Conservation (phyloP, 2,329 filamentous ascomycete genomes). For the Dendryphion nanum region DNA sequence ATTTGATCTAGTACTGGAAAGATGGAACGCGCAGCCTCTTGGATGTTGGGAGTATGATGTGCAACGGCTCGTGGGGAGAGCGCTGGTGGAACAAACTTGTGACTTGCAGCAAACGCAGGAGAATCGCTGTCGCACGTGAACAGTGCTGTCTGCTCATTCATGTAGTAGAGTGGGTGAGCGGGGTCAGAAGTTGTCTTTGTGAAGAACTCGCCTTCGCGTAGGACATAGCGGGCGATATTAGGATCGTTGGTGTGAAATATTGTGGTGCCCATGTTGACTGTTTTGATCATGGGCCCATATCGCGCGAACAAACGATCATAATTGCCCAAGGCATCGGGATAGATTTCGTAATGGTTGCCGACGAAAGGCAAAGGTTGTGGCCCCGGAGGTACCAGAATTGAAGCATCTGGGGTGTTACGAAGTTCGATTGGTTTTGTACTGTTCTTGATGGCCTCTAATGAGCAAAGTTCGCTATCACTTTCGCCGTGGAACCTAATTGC, state of each 20-base stretch:
- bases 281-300: conserved; percentile 36
- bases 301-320: conserved; percentile 36
- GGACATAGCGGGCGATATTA: conserved; percentile 19
- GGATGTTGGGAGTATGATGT: conserved; percentile 60
- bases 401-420: conserved; percentile 47
- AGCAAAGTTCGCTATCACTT: background rate
- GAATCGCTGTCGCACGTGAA: conserved; percentile 48
- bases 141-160: conserved; percentile 12
- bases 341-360: conserved; percentile 35
- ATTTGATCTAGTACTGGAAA: conserved; percentile 49
- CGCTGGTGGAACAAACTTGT: conserved; percentile 61
- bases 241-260: conserved; percentile 35
- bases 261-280: conserved; percentile 30
- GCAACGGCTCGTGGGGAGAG: conserved; percentile 58
- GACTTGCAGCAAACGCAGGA: conserved; percentile 49
- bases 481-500: background rate
- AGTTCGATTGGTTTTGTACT: conserved; percentile 25
- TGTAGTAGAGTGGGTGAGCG: conserved; percentile 1
- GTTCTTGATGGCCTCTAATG: conserved; percentile 1
- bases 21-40: conserved; percentile 49
- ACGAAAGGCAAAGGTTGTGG: conserved; percentile 36
- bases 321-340: conserved; percentile 40
- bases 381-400: conserved; percentile 39
- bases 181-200: conserved; percentile 1
- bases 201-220: conserved; percentile 21